These are phyloP conservation scores for Caloboletus inedulis DNA, from an alignment of 1,284 basidiomycete species.

Conservation along the genomic window DNA sequence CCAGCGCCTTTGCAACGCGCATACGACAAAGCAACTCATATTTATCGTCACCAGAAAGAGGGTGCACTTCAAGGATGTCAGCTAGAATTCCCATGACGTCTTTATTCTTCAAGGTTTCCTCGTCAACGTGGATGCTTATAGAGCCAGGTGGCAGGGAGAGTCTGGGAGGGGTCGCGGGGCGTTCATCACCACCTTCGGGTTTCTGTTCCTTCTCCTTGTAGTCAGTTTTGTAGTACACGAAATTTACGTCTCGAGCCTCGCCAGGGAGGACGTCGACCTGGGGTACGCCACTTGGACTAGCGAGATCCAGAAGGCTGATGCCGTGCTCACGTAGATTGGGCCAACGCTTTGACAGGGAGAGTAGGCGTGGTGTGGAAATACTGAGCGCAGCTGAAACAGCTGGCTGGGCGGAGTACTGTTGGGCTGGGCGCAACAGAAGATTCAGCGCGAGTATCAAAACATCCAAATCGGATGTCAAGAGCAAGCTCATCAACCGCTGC, in stretches of 20 bases:
- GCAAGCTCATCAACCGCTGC: slow-evolving; percentile 85
- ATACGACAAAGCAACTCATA: slow-evolving; percentile 90
- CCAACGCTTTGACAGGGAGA: slow-evolving; percentile 72
- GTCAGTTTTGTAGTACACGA: slow-evolving; percentile 70
- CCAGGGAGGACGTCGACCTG: slow-evolving; percentile 59
- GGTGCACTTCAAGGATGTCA: slow-evolving; percentile 68
- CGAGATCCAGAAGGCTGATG: slow-evolving; percentile 66
- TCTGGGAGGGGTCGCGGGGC: slow-evolving; percentile 39
- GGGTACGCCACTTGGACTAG: slow-evolving; percentile 48
- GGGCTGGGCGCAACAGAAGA: slow-evolving; percentile 86
- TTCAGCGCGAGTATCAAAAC: slow-evolving; percentile 83
- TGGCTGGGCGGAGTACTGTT: slow-evolving; percentile 88
- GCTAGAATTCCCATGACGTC: slow-evolving; percentile 72
- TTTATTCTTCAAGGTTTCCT: slow-evolving; percentile 56
- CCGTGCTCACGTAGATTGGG: slow-evolving; percentile 72
- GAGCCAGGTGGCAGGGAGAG: slow-evolving; percentile 42
- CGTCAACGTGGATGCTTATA: slow-evolving; percentile 63
- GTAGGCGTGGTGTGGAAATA: slow-evolving; percentile 71
- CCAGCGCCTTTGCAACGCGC: slow-evolving; percentile 70
- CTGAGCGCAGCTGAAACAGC: slow-evolving; percentile 73
- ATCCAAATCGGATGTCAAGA: slow-evolving; percentile 88
- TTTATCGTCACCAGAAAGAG: slow-evolving; percentile 80
- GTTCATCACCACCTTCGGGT: slow-evolving; percentile 38
- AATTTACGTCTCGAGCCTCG: slow-evolving; percentile 72
- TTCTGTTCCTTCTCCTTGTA: slow-evolving; percentile 43